Percentiles rank a stretch among this genome's conserved stretches.
phyloP scores from a whole-genome alignment of 805 yeast genomes.

The Metschnikowia koreensis region DNA sequence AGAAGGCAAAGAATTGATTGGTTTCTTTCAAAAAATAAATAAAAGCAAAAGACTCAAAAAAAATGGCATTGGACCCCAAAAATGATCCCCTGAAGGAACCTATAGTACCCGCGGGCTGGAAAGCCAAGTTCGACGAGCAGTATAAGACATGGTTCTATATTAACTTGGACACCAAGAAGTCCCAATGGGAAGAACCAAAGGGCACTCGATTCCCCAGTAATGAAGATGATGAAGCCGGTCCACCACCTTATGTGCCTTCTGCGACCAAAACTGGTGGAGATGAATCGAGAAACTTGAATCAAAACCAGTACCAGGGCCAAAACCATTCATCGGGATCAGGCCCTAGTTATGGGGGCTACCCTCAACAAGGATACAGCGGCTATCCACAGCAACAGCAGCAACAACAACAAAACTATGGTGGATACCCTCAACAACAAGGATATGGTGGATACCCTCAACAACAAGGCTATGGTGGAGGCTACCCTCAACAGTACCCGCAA shows the following conservation, averaged over 20 bases:
- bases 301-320: background rate
- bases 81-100: conserved; percentile 42
- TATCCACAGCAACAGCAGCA: conserved; percentile 7
- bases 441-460: conserved; percentile 17
- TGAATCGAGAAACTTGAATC: background rate
- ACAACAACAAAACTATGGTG: conserved; percentile 20
- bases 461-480: background rate
- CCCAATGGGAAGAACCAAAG: conserved; percentile 88
- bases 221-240: conserved; percentile 29
- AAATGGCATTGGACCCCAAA: conserved; percentile 12
- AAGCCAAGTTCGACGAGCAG: conserved; percentile 68
- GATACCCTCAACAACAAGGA: conserved; percentile 22
- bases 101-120: conserved; percentile 65
- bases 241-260: conserved; percentile 41
- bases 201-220: conserved; percentile 46
- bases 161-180: conserved; percentile 62
- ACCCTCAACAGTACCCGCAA: conserved; percentile 27
- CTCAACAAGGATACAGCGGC: conserved; percentile 5
- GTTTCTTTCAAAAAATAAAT: background rate
- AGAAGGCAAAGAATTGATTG: background rate
- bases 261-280: no score
- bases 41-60: background rate
- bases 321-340: conserved; percentile 2
- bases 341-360: conserved; percentile 4
- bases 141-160: conserved; percentile 80